Conservation (phyloP, 768 basidiomycete species). For the Clavaria fumosa region DNA sequence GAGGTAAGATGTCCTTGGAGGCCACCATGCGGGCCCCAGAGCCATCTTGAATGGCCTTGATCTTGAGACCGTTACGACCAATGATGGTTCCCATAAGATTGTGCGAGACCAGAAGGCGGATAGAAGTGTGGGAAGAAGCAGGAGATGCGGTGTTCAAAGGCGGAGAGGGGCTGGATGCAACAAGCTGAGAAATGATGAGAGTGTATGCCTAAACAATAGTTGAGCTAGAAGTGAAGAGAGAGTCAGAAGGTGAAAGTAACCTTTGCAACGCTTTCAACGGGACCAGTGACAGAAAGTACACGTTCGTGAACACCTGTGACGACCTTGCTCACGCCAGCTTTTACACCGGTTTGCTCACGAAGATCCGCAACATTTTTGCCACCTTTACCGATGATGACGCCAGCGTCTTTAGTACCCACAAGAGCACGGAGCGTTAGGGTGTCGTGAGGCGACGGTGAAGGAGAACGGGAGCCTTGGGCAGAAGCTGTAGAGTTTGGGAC, state of each 20-base stretch:
- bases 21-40: constrained; percentile 98
- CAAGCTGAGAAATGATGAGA: constrained; percentile 85
- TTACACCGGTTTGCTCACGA: constrained; percentile 89
- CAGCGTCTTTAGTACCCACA: constrained; percentile 93
- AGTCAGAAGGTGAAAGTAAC: constrained; percentile 24
- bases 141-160: constrained; percentile 52
- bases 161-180: constrained; percentile 64
- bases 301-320: constrained; percentile 96
- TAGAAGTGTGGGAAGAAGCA: constrained; percentile 67
- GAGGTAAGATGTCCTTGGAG: constrained; percentile 97
- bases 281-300: constrained; percentile 86
- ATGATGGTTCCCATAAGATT: constrained; percentile 99
- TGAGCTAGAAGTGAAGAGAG: constrained; percentile 8
- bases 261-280: constrained; percentile 86
- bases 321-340: constrained; percentile 98
- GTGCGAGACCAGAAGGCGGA: constrained; percentile 96
- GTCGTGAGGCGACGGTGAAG: constrained; percentile 47
- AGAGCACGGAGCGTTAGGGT: constrained; percentile 84
- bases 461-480: constrained; percentile 56
- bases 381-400: constrained; percentile 91
- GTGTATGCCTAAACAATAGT: constrained; percentile 61
- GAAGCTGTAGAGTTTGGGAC: constrained; percentile 28
- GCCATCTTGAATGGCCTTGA: constrained; percentile 94
- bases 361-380: constrained; percentile 98
- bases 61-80: constrained; percentile 90